Percentiles rank a stretch among this genome's conserved stretches.
These are phyloP conservation scores for Xylaria hypoxylon DNA, from an alignment of 2,329 filamentous ascomycete genomes.

Conservation along the genomic window DNA sequence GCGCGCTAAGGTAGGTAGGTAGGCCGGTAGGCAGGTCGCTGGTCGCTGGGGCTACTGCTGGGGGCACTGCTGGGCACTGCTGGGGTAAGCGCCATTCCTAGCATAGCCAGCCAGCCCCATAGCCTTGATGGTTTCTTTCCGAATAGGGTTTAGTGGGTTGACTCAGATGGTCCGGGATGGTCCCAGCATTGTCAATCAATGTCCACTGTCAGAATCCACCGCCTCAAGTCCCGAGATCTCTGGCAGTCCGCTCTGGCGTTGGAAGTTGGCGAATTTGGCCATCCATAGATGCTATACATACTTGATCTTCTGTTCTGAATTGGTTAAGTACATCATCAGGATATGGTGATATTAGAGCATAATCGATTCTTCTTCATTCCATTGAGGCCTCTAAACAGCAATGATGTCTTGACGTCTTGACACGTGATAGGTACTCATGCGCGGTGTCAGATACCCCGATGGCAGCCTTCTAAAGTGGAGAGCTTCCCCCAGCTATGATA, in stretches of 20 bases:
- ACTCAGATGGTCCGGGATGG: conserved; percentile 29
- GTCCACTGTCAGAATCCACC: too few relatives aligned
- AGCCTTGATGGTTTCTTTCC: conserved; percentile 14
- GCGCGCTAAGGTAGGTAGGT: too few relatives aligned
- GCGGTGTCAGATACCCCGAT: conserved; percentile 12
- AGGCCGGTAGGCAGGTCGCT: too few relatives aligned
- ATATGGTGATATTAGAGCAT: too few relatives aligned
- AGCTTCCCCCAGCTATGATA: conserved; percentile 28
- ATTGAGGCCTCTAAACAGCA: too few relatives aligned
- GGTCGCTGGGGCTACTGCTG: background rate
- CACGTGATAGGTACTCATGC: conserved; percentile 21
- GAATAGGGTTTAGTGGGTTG: conserved; percentile 28
- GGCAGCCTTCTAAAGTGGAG: conserved; percentile 23
- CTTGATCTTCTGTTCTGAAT: too few relatives aligned
- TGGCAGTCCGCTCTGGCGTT: background rate
- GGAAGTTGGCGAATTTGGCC: too few relatives aligned
- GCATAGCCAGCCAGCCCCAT: conserved; percentile 16
- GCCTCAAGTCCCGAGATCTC: conserved; percentile 16
- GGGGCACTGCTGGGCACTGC: too few relatives aligned
- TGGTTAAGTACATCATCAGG: too few relatives aligned
- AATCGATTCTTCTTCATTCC: too few relatives aligned
- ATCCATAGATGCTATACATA: too few relatives aligned
- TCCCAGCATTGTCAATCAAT: background rate
- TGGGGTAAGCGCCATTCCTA: conserved; percentile 33
- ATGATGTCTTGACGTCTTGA: conserved; percentile 10